Base-by-base conservation (phyloP, 345 rosid species). In the Hibiscus syriacus region DNA sequence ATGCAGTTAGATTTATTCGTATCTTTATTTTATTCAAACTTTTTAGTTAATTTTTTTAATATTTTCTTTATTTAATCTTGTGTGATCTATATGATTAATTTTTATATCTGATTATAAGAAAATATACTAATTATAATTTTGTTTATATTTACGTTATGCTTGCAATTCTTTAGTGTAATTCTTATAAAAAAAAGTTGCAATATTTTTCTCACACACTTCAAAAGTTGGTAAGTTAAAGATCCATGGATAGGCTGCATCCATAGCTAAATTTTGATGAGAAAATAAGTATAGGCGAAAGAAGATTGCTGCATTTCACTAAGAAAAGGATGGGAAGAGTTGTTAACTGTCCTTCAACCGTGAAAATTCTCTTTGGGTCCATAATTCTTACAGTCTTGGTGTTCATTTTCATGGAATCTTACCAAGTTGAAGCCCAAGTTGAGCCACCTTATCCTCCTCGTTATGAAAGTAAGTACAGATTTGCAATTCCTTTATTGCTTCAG, bases 391-490 rank as follows among this genome's bases (percentile, higher is more conserved):
- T 57, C 26, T n/a, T 46, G 52, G 52, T 58, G 14, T 52, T 41
- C 2, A 39, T 41, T 39, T 32, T 23, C 43, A 8, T 34, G 45
- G 38, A 2, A 58, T 2, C 26, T 32, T 17, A 34, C 64, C 9
- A 9, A 17, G 41, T 38, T 38, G 41, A 38, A 38, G 57, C 69
- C 50, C 34, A 66, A 52, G 8, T 22, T 10, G 60, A 66, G 43
- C 48, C 60, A 13, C 62, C 61, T 1, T 23, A 0, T 53, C 70
- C 70, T 36, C 70, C 61, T 54, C 38, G 3, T 22, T 7, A 26
- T 36, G 70, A 67, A 67, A 8, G 70, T 54, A 38, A 39, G 3
- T 54, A 14, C 7, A 55, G 19, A n/a, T 66, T 54, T 20, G 30
- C 43, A 5, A 7, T 2, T 0, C 36, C 61, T 53, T 34, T 53